Percentiles rank a stretch among this genome's conserved stretches.
Conservation (phyloP, 208 protist species). For the Trypanosoma conorhini region DNA sequence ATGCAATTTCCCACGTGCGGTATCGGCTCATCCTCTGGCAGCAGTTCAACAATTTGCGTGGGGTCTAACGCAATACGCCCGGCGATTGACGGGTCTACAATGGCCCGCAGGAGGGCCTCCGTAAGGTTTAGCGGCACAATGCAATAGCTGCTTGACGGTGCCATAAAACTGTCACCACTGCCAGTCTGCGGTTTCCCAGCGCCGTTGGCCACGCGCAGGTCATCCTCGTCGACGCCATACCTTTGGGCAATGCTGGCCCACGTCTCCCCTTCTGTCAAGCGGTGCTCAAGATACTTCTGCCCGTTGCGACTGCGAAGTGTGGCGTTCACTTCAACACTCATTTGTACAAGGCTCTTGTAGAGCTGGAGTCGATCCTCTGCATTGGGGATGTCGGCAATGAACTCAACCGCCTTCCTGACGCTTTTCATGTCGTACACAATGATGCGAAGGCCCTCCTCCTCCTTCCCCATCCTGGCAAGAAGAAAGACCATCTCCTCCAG, state of each 20-base stretch:
- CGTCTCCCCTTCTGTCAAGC: conserved; percentile 43
- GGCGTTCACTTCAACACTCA: conserved; percentile 39
- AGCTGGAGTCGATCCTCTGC: conserved; percentile 57
- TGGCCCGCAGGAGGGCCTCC: conserved; percentile 41
- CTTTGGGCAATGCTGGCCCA: conserved; percentile 42
- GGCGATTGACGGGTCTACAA: conserved; percentile 49
- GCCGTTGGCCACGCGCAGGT: conserved; percentile 30
- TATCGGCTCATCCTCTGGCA: conserved; percentile 56
- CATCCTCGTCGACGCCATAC: conserved; percentile 40
- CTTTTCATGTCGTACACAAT: conserved; percentile 61
- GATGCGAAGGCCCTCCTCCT: conserved; percentile 77
- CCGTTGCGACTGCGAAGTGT: conserved; percentile 28
- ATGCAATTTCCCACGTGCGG: conserved; percentile 46
- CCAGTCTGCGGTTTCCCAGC: neutral
- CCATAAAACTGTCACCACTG: neutral
- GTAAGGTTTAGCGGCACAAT: conserved; percentile 66
- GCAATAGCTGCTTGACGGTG: conserved; percentile 18
- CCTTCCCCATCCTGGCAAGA: conserved; percentile 68
- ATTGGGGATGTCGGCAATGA: conserved; percentile 43
- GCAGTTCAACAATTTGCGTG: conserved; percentile 51
- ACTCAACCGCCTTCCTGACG: conserved; percentile 46
- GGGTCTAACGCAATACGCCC: conserved; percentile 52
- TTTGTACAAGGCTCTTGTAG: conserved; percentile 54
- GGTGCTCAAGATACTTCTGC: conserved; percentile 38
- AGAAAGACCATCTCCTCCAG: conserved; percentile 77